phyloP scores from a whole-genome alignment of 306 rosid species.

The Cicer chorassanicum region DNA sequence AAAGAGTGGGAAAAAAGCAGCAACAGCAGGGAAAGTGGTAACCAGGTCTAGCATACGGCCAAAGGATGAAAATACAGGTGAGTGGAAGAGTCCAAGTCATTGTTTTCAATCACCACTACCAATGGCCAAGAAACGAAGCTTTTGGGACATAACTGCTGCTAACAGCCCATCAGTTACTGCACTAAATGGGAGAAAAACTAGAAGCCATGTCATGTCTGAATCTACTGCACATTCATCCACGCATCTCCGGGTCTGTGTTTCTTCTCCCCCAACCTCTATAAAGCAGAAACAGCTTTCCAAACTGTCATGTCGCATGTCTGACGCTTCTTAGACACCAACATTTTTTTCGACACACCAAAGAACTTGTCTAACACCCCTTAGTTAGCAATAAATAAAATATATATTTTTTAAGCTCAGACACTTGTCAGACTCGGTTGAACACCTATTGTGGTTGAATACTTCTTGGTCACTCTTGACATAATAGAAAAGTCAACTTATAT shows the following conservation, averaged over 20 bases:
- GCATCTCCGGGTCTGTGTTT: slow-evolving; percentile 84
- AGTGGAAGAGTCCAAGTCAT: slow-evolving; percentile 70
- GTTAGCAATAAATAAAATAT: not conserved
- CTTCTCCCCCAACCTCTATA: slow-evolving; percentile 18
- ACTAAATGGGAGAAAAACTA: slow-evolving; percentile 76
- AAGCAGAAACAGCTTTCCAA: not conserved
- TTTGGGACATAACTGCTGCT: slow-evolving; percentile 31
- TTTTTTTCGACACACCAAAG: not conserved
- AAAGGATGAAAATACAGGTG: slow-evolving; percentile 67
- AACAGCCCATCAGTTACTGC: slow-evolving; percentile 74
- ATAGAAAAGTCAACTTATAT: not conserved
- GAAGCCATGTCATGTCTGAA: slow-evolving; percentile 76
- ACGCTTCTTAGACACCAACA: not conserved
- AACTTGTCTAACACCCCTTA: not conserved
- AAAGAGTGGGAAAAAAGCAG: slow-evolving; percentile 50
- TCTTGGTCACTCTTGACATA: not conserved
- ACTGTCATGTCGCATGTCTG: not conserved
- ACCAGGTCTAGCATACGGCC: slow-evolving; percentile 69
- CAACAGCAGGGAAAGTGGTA: slow-evolving; percentile 45
- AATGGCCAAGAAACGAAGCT: slow-evolving; percentile 24
- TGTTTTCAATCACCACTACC: slow-evolving; percentile 69
- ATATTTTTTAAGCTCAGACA: not conserved
- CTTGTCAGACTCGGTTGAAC: not conserved
- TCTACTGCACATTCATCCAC: slow-evolving; percentile 63
- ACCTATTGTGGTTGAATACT: not conserved